These are phyloP conservation scores for Rhynchospora tenuis DNA, from an alignment of 176 grass and related monocot species.

Conservation along the genomic window DNA sequence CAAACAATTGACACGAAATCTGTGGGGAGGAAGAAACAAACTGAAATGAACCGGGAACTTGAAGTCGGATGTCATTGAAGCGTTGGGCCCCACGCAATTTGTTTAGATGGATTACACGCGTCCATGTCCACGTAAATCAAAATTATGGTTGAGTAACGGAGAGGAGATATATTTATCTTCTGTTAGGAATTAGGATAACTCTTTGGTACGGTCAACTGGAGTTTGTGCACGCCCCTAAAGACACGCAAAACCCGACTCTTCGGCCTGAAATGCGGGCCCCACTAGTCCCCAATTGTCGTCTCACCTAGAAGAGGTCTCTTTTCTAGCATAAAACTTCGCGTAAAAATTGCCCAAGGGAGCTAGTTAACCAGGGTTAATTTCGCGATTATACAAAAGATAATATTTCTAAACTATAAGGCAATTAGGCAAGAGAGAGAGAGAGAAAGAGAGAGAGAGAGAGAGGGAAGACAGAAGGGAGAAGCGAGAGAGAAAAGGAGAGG, in stretches of 20 bases:
- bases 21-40: background rate
- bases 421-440: conserved; percentile 27
- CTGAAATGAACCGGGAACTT: background rate
- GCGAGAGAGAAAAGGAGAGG: conserved; percentile 16
- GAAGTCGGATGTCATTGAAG: background rate
- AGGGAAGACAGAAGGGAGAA: conserved; percentile 4
- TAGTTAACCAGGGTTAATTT: conserved; percentile 20
- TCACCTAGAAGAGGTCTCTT: background rate
- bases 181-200: background rate
- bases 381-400: conserved; percentile 5
- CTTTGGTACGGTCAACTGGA: conserved; percentile 9
- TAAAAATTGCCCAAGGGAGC: background rate
- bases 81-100: background rate
- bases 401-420: conserved; percentile 24
- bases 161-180: background rate
- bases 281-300: background rate
- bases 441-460: conserved; percentile 31
- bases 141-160: conserved; percentile 5
- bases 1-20: background rate
- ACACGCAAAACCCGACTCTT: conserved; percentile 7
- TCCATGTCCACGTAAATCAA: background rate
- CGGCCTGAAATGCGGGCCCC: background rate
- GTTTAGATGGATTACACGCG: background rate
- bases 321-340: background rate
- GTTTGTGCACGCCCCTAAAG: background rate